Evolutionary conservation across 805 yeast species (phyloP).

Genomic region (Starmerella sirachaensis): DNA sequence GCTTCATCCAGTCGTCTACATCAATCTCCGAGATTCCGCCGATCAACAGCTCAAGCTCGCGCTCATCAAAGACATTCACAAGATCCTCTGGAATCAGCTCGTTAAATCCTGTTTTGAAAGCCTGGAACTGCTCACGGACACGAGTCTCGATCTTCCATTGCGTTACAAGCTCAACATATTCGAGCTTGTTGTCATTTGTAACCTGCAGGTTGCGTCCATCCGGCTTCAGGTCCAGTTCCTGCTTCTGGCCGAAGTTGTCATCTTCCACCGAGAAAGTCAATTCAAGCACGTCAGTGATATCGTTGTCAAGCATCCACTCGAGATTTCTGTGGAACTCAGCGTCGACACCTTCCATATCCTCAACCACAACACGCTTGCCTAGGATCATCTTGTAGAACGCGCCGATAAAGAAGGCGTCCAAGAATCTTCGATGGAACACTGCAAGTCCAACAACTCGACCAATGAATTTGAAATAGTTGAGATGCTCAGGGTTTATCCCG

Average conservation of each 20-base stretch:
- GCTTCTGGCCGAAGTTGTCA: conserved; percentile 89
- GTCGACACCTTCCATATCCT: conserved; percentile 98
- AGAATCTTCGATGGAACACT: conserved; percentile 93
- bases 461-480: conserved; percentile 93
- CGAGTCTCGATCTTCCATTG: conserved; percentile 93
- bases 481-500: conserved; percentile 93
- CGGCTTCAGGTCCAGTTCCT: conserved; percentile 79
- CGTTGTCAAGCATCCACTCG: conserved; percentile 93
- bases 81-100: conserved; percentile 95
- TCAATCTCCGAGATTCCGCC: conserved; percentile 98
- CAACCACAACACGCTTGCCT: conserved; percentile 83
- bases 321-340: conserved; percentile 90
- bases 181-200: conserved; percentile 76
- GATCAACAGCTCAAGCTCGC: conserved; percentile 89
- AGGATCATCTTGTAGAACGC: conserved; percentile 97
- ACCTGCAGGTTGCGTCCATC: conserved; percentile 83
- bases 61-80: conserved; percentile 92
- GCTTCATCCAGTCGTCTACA: conserved; percentile 97
- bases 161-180: conserved; percentile 85
- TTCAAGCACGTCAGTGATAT: conserved; percentile 76
- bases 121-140: conserved; percentile 90
- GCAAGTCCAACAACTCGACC: conserved; percentile 98
- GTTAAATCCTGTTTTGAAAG: conserved; percentile 93
- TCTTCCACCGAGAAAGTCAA: conserved; percentile 77
- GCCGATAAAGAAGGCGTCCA: conserved; percentile 97